Evolutionary conservation across 2,329 filamentous ascomycete genomes (phyloP).

Genomic region (Monascus ruber): DNA sequence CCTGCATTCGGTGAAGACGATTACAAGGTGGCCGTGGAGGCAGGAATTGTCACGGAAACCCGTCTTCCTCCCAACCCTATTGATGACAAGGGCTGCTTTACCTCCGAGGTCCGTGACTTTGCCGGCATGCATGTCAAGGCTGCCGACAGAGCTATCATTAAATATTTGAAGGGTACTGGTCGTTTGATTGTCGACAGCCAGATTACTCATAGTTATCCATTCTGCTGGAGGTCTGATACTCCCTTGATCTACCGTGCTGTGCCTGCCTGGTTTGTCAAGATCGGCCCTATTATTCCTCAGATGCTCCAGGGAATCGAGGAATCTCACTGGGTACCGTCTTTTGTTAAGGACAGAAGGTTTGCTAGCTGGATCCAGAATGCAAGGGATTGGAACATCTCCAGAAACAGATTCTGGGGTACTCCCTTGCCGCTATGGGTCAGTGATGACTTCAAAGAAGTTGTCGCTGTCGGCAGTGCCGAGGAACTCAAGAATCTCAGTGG

Average conservation of each 20-base stretch:
- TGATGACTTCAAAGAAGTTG: conserved; percentile 73
- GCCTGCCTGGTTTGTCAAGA: conserved; percentile 89
- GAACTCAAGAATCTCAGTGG: conserved; percentile 80
- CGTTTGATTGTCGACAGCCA: conserved; percentile 76
- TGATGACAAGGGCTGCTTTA: conserved; percentile 74
- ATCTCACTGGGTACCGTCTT: conserved; percentile 83
- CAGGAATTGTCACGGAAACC: conserved; percentile 65
- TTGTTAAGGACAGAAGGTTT: conserved; percentile 86
- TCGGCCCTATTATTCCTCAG: conserved; percentile 68
- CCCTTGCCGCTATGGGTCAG: conserved; percentile 87
- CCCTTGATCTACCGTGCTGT: conserved; percentile 87
- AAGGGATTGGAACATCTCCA: conserved; percentile 87
- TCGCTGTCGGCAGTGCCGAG: conserved; percentile 74
- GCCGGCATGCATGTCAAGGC: conserved; percentile 80
- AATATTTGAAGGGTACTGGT: conserved; percentile 65
- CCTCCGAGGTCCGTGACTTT: conserved; percentile 65
- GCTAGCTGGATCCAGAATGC: conserved; percentile 85
- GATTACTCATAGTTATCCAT: conserved; percentile 82
- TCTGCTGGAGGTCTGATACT: conserved; percentile 91
- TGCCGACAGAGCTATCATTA: conserved; percentile 88
- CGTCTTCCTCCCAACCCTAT: conserved; percentile 81
- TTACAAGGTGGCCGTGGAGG: conserved; percentile 69
- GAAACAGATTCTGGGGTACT: conserved; percentile 93
- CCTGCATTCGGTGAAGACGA: conserved; percentile 94
- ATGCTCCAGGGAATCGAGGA: conserved; percentile 85